These are phyloP conservation scores for Mycena indigotica DNA, from an alignment of 768 basidiomycete species.

Conservation along the genomic window DNA sequence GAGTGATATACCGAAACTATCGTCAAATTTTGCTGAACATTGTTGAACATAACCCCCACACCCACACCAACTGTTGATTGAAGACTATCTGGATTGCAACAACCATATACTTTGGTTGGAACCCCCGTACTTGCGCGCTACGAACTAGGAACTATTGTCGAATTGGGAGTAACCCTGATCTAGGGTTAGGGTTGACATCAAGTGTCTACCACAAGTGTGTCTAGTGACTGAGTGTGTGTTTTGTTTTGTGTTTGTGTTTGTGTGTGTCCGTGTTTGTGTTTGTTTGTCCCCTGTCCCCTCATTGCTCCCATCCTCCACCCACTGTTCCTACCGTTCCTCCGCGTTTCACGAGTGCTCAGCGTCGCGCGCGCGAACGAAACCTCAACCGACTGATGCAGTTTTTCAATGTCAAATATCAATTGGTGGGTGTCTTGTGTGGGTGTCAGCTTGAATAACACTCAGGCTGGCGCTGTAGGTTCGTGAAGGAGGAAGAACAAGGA, in stretches of 20 bases:
- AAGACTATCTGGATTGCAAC: background rate
- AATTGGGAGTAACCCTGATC: too few species aligned
- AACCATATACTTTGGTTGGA: background rate
- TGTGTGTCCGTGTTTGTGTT: too few species aligned
- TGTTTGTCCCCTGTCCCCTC: too few species aligned
- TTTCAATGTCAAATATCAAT: constrained; percentile 37
- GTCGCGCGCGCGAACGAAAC: constrained; percentile 36
- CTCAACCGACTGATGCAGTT: constrained; percentile 41
- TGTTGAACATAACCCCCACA: too few species aligned
- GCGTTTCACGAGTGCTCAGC: constrained; percentile 30
- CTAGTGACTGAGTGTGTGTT: too few species aligned
- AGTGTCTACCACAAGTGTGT: too few species aligned
- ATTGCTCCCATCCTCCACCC: too few species aligned
- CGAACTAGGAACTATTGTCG: too few species aligned
- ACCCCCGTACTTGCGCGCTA: background rate
- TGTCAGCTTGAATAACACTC: background rate
- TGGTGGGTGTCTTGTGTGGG: constrained; percentile 29
- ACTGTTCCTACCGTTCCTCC: too few species aligned
- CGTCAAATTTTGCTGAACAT: background rate
- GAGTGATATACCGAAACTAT: background rate
- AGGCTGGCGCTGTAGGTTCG: background rate
- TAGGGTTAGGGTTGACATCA: too few species aligned
- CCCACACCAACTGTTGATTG: background rate
- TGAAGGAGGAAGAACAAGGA: background rate
- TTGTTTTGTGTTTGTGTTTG: too few species aligned